These are phyloP conservation scores for Excoecaria cochinchinensis DNA, from an alignment of 345 rosid genomes.

Conservation along the genomic window DNA sequence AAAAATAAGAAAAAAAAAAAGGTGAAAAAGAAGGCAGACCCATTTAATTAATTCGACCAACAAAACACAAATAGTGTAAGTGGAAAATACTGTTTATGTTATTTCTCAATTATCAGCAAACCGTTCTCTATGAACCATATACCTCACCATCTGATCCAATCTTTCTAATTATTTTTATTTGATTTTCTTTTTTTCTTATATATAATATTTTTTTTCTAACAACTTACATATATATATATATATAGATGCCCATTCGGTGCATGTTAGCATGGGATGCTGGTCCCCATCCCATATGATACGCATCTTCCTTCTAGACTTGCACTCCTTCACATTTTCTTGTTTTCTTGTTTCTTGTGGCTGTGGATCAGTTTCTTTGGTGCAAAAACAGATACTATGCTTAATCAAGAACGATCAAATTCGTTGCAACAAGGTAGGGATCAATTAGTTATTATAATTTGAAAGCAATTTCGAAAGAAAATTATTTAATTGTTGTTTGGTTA, in stretches of 20 bases:
- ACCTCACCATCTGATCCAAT: slow-evolving; percentile 39
- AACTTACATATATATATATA: slow-evolving; percentile 21
- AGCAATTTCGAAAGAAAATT: background rate
- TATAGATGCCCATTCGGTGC: slow-evolving; percentile 51
- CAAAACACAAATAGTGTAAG: slow-evolving; percentile 26
- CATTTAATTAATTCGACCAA: slow-evolving; percentile 28
- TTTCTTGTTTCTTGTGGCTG: slow-evolving; percentile 24
- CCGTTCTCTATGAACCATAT: slow-evolving; percentile 45
- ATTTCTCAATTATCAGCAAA: slow-evolving; percentile 26
- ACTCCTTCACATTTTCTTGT: background rate
- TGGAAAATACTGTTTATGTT: slow-evolving; percentile 50
- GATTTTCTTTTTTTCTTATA: background rate
- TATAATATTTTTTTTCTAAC: slow-evolving; percentile 21
- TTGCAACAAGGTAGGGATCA: slow-evolving; percentile 46
- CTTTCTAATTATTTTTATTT: background rate
- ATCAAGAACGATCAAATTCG: slow-evolving; percentile 25
- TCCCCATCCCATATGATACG: slow-evolving; percentile 49
- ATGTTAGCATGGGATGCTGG: slow-evolving; percentile 81
- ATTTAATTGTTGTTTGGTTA: slow-evolving; percentile 7
- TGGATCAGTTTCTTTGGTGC: slow-evolving; percentile 37
- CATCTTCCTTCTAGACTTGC: slow-evolving; percentile 35
- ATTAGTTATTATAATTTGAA: slow-evolving; percentile 21
- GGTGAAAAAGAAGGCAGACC: slow-evolving; percentile 12
- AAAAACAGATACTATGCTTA: slow-evolving; percentile 18
- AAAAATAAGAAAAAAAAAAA: slow-evolving; percentile 26